Percentiles rank a stretch among this genome's conserved stretches.
These are phyloP conservation scores for Linum usitatissimum DNA, from an alignment of 345 rosid species.

Conservation along the genomic window DNA sequence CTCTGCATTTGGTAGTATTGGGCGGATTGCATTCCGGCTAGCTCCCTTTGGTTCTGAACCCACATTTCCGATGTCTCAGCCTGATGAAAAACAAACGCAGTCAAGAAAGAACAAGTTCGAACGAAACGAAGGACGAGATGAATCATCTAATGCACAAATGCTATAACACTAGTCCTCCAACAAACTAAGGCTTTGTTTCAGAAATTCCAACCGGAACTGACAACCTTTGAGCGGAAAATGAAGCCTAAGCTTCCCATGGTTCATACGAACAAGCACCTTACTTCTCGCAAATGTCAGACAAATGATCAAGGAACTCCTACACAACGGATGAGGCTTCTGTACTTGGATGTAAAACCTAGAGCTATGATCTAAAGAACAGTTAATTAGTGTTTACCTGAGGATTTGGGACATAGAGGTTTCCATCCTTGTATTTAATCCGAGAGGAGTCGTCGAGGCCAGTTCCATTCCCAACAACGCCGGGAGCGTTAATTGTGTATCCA, in stretches of 20 bases:
- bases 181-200: not conserved
- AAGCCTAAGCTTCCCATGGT: too few species aligned
- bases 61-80: slow-evolving; percentile 87
- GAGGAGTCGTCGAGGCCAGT: slow-evolving; percentile 77
- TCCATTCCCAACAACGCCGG: slow-evolving; percentile 69
- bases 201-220: too few species aligned
- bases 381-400: slow-evolving; percentile 49
- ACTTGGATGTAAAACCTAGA: too few species aligned
- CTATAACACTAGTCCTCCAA: not conserved
- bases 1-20: slow-evolving; percentile 74
- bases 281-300: too few species aligned
- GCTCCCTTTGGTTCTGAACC: slow-evolving; percentile 80
- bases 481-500: slow-evolving; percentile 58
- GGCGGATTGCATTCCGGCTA: slow-evolving; percentile 54
- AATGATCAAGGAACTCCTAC: too few species aligned
- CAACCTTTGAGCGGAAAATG: too few species aligned
- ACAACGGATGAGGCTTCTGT: too few species aligned
- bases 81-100: slow-evolving; percentile 24
- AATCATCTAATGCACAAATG: not conserved
- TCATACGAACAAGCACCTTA: too few species aligned
- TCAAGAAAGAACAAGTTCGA: not conserved
- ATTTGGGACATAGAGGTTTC: slow-evolving; percentile 61
- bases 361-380: too few species aligned
- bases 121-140: not conserved
- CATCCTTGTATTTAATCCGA: slow-evolving; percentile 78